Conservation (phyloP, 768 basidiomycete genomes). For the Naematelia aurantialba region DNA sequence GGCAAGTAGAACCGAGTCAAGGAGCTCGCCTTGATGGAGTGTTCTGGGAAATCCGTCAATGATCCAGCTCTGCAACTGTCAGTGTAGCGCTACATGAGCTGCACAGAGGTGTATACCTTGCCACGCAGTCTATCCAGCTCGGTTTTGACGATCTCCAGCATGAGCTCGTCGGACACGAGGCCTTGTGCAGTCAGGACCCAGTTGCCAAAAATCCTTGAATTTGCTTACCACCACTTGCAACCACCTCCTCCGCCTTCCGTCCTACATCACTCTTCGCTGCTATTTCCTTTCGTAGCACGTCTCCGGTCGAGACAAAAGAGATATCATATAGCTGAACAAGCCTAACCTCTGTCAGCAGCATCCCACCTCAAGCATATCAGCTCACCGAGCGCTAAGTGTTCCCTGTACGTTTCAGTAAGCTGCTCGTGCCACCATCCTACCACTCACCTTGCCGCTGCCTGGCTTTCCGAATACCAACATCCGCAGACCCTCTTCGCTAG, state of each 20-base stretch:
- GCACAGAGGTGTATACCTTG: conserved; percentile 23
- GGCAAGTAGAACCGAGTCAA: conserved; percentile 44
- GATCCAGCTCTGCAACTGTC: conserved; percentile 47
- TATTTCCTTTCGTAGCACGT: conserved; percentile 51
- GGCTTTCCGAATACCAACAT: conserved; percentile 52
- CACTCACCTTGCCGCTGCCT: conserved; percentile 41
- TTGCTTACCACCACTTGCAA: conserved; percentile 47
- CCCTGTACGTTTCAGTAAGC: conserved; percentile 23
- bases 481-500: conserved; percentile 33
- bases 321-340: conserved; percentile 50
- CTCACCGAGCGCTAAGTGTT: conserved; percentile 40
- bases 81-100: background rate
- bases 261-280: conserved; percentile 43
- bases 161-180: conserved; percentile 48
- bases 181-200: conserved; percentile 22
- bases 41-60: conserved; percentile 52
- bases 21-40: conserved; percentile 46
- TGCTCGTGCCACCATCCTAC: background rate
- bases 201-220: background rate
- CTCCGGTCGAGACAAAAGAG: conserved; percentile 50
- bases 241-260: conserved; percentile 44
- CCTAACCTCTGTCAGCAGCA: conserved; percentile 16
- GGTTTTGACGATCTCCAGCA: conserved; percentile 47
- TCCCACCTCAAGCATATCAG: background rate
- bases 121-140: conserved; percentile 47